phyloP scores from a whole-genome alignment of 108 stramenopile species.

The Stephanodiscus minutulus region DNA sequence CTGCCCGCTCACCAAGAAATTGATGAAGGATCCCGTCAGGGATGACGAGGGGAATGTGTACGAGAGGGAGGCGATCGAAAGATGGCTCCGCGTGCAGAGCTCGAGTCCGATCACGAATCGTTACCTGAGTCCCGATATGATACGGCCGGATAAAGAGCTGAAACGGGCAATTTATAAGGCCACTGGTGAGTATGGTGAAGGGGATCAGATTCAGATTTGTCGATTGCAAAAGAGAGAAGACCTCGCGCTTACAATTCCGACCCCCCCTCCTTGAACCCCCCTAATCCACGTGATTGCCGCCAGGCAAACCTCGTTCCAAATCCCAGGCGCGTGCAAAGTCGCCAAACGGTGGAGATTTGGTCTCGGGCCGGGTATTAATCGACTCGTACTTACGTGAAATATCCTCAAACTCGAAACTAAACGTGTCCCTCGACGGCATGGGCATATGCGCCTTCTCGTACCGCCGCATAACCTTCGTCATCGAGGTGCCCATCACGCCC shows the following conservation, averaged over 20 bases:
- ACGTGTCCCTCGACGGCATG: constrained; percentile 38
- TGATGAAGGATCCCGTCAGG: constrained; percentile 80
- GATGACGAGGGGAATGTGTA: constrained; percentile 83
- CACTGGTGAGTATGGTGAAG: constrained; percentile 23
- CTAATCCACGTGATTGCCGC: background rate
- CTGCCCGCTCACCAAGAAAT: constrained; percentile 73
- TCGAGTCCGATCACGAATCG: constrained; percentile 58
- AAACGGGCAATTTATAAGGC: constrained; percentile 38
- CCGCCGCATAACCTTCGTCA: constrained; percentile 38
- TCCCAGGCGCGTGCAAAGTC: constrained; percentile 9
- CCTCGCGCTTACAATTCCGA: too few species aligned
- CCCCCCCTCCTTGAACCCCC: background rate
- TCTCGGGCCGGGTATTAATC: constrained; percentile 32
- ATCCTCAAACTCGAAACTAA: constrained; percentile 33
- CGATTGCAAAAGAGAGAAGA: too few species aligned
- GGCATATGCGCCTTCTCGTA: constrained; percentile 49
- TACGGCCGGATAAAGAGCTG: constrained; percentile 51
- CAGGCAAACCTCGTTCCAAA: constrained; percentile 38
- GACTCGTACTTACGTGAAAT: constrained; percentile 46
- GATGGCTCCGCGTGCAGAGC: constrained; percentile 56
- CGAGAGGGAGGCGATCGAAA: constrained; percentile 72
- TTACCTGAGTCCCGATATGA: constrained; percentile 30
- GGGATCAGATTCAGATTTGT: too few species aligned
- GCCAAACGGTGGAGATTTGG: constrained; percentile 16
- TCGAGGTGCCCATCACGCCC: constrained; percentile 39